These are phyloP conservation scores for Malbranchea zuffiana DNA, from an alignment of 2,329 filamentous ascomycete genomes.

Conservation along the genomic window DNA sequence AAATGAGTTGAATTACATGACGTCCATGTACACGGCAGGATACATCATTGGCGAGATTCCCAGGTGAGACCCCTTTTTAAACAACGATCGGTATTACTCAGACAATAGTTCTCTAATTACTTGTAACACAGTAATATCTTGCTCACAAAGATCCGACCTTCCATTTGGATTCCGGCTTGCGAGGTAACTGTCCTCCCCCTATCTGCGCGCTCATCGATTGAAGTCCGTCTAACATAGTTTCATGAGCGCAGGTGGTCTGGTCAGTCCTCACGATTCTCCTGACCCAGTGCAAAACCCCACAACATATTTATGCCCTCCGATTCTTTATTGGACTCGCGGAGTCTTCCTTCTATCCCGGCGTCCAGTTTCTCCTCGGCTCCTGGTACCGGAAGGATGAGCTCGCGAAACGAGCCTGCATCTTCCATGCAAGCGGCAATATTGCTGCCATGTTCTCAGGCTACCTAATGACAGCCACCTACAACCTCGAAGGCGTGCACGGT, in stretches of 20 bases:
- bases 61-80: too few species aligned
- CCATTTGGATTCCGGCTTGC: constrained; percentile 19
- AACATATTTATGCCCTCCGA: constrained; percentile 23
- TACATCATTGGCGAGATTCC: constrained; percentile 47
- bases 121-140: neutral
- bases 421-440: constrained; percentile 22
- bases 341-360: constrained; percentile 22
- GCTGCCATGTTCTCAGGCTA: constrained; percentile 26
- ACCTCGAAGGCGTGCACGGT: constrained; percentile 18
- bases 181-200: too few species aligned
- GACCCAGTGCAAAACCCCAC: constrained; percentile 15
- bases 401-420: constrained; percentile 25
- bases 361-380: constrained; percentile 27
- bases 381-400: constrained; percentile 34
- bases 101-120: neutral
- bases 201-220: neutral
- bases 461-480: constrained; percentile 21
- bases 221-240: neutral
- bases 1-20: constrained; percentile 27
- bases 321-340: constrained; percentile 27
- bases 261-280: constrained; percentile 21
- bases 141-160: constrained; percentile 18
- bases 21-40: constrained; percentile 49
- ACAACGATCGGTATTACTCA: too few species aligned
- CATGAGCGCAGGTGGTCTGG: constrained; percentile 21